Evolutionary conservation across 345 rosid species (phyloP), one percentile per base, ranked within the genome.

Genomic region (Balakata baccata): DNA sequence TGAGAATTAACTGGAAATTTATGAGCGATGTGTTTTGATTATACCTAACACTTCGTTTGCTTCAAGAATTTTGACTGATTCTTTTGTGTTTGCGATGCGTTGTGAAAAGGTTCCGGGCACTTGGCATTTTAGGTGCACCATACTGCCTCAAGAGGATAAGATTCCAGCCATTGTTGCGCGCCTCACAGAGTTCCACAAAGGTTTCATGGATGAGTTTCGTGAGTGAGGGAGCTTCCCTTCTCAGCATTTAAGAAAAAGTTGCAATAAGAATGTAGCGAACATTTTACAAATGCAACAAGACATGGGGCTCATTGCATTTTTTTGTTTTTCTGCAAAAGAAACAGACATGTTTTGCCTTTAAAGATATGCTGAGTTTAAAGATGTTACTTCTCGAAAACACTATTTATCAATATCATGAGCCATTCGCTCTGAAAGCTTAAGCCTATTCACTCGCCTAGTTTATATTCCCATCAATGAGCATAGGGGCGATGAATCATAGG

Each of bases 41-140:
- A 38, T 71, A 61, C 47, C n/a, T 49, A 20, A 3, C 41, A 12
- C 3, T 47, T 11, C 69, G 7, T n/a, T 60, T 49, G 8, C 46
- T 34, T 5, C 13, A 60, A 22, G 52, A 18, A 18, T 22, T 65
- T 66, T 66, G 57, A 67, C 57, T 63, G 54, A 17, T 68, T 22
- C 64, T 39, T 68, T 64, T 65, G 66, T 70, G 10, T 62, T 70
- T 45, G 45, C 43, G 45, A 9, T 61, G n/a, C 58, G 70, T 73
- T 81, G 20, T 73, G 64, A 22, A 22, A 71, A 95, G 99, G 96
- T 87, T 39, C 96, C 92, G 7, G 99, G 98, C 11, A 95, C 98
- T 16, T 95, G 98, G 99, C 99, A 95, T 84, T 92, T 92, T 70
- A 86, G 98, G 81, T 95, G 97, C 87, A 92, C 99, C 18, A 92